Evolutionary conservation across 257 asterid species (phyloP).

Genomic region (Solanum rostratum): DNA sequence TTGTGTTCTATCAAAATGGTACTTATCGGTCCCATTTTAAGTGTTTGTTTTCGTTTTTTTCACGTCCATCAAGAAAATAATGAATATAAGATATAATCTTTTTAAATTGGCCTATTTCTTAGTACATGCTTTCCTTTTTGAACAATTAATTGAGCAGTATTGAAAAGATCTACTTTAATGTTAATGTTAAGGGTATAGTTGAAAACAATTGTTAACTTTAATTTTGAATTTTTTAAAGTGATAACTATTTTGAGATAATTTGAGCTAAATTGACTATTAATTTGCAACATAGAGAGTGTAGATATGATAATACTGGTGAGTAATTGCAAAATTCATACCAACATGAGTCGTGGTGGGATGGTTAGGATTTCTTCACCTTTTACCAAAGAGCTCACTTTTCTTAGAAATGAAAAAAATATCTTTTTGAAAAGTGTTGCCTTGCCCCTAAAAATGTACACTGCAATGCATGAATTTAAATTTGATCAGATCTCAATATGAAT

Average conservation of each 20-base stretch:
- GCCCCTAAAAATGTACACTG: rapidly evolving
- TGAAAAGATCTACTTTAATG: neutral
- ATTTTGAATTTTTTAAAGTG: neutral
- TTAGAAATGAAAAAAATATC: too few relatives aligned
- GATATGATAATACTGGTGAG: neutral
- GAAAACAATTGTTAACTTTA: neutral
- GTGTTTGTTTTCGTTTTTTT: neutral
- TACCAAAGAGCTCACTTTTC: too few relatives aligned
- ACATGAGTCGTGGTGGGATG: neutral
- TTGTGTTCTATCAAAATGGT: neutral
- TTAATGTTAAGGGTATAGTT: neutral
- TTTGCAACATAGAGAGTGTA: neutral
- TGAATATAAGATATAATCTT: neutral
- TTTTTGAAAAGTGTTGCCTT: neutral
- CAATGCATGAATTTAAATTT: neutral
- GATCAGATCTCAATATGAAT: neutral
- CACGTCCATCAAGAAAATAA: neutral
- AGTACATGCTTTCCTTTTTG: neutral
- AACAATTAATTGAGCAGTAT: neutral
- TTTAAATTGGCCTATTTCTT: too few relatives aligned
- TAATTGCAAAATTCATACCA: neutral
- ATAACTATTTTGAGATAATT: neutral
- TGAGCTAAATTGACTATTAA: neutral
- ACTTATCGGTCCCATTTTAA: neutral
- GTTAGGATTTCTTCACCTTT: neutral